Evolutionary conservation across 176 grass and related monocot species (phyloP), one percentile per base, ranked within the genome.

Genomic region (Puccinellia tenuiflora): DNA sequence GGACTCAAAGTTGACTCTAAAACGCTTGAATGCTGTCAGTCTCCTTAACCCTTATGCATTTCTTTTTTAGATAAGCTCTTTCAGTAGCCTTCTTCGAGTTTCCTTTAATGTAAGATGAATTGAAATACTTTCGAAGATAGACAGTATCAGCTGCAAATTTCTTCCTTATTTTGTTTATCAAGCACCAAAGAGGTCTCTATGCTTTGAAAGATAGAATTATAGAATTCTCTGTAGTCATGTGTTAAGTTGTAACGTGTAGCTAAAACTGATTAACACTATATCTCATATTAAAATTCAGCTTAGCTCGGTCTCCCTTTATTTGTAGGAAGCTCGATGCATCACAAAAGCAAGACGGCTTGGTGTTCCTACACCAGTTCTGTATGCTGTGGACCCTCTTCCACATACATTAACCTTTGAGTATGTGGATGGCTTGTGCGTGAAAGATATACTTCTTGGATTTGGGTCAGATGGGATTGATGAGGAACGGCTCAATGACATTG

Each of bases 331-430:
- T 88, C 88, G 90, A 59, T 95, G 96, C 92, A 95, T 93, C 83
- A 98, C 96, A 79, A 98, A 98, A 93, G 90, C 96, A 79, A 93
- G 96, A 75, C 66, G 77, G 75, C 88, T 98, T 88, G 96, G 92
- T 88, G 92, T 95, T 83, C 80, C 91, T 62, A 95, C 96, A 43
- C 96, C 96, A 61, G 90, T 90, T 85, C 80, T 98, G 18, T 98
- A 95, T 93, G 96, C 88, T 45, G 55, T 95, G 24, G 90, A 98
- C 50, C 86, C 96, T 42, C 35, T 93, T 81, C 65, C 78, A 28
- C 92, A 93, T 93, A 93, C 96, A 69, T 78, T 95, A 81, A 98
- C 90, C 59, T 91, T 95, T 93, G 90, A 93, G 80, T 94, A 88
- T 77, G 85, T 98, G 55, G 85, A 95, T 84, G 96, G 96, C 20